Conservation (phyloP, 73 alveolate species). For the Paramecium tetraurelia region DNA sequence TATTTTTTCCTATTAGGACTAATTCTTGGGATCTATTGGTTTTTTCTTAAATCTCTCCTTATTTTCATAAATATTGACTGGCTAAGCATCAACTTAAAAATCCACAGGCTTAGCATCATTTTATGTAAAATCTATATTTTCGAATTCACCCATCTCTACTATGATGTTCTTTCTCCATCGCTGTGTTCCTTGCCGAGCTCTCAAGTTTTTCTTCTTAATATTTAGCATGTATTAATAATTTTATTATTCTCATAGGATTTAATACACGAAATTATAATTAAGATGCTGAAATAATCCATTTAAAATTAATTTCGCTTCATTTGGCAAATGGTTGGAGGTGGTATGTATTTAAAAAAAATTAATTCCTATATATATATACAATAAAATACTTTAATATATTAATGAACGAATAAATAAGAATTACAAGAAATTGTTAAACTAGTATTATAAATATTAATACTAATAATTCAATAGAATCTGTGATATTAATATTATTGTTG, state of each 20-base stretch:
- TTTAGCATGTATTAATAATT: neutral
- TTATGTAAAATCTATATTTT: neutral
- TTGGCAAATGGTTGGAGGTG: neutral
- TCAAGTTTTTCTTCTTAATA: conserved; percentile 10
- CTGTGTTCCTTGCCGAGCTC: conserved; percentile 2
- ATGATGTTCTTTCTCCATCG: conserved; percentile 40
- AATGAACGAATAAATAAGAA: neutral
- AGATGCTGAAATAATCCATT: neutral
- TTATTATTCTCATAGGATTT: neutral
- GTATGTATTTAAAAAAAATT: too few species aligned
- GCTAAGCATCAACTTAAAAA: conserved; percentile 1
- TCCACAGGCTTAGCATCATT: neutral
- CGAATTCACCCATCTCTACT: neutral
- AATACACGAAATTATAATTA: neutral
- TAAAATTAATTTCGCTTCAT: neutral
- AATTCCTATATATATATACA: neutral
- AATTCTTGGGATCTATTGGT: neutral
- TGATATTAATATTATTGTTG: neutral
- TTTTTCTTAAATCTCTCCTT: conserved; percentile 40
- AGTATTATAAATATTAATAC: neutral
- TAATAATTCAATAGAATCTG: neutral
- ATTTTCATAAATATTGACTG: conserved; percentile 35
- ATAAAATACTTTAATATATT: neutral
- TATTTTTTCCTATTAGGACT: neutral
- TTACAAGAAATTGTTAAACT: neutral